These are phyloP conservation scores for Microcyclospora tardicrescens DNA, from an alignment of 2,329 filamentous ascomycete species.

Conservation along the genomic window DNA sequence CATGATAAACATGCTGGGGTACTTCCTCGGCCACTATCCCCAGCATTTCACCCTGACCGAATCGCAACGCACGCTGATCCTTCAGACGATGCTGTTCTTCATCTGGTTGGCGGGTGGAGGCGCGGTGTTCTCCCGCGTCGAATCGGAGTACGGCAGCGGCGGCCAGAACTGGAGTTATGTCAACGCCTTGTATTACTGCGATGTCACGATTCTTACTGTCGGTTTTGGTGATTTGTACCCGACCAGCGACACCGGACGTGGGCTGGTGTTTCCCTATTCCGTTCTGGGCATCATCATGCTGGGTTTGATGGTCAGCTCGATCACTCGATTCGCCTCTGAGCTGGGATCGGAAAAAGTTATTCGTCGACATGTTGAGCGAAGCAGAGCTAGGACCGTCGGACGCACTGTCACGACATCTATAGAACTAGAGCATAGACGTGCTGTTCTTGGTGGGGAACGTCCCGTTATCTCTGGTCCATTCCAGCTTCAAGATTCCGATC, in stretches of 20 bases:
- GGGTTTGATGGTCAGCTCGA: constrained; percentile 69
- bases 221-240: constrained; percentile 52
- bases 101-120: constrained; percentile 69
- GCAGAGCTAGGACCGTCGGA: constrained; percentile 41
- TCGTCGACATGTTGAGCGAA: constrained; percentile 43
- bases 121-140: constrained; percentile 57
- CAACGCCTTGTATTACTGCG: constrained; percentile 55
- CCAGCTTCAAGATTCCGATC: constrained; percentile 4
- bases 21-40: constrained; percentile 59
- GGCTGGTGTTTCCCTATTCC: constrained; percentile 69
- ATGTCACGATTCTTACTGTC: constrained; percentile 52
- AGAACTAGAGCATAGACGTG: constrained; percentile 26
- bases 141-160: constrained; percentile 29
- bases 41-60: constrained; percentile 67
- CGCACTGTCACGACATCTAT: constrained; percentile 41
- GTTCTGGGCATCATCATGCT: constrained; percentile 73
- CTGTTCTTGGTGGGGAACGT: neutral
- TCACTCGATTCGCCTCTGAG: constrained; percentile 52
- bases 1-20: constrained; percentile 67
- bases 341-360: constrained; percentile 51
- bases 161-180: constrained; percentile 51
- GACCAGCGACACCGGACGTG: constrained; percentile 45
- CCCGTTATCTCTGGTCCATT: constrained; percentile 11
- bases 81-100: constrained; percentile 80
- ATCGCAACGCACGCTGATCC: constrained; percentile 73